These are phyloP conservation scores for Hygrophoropsis aurantiaca DNA, from an alignment of 768 basidiomycete species.

Conservation along the genomic window DNA sequence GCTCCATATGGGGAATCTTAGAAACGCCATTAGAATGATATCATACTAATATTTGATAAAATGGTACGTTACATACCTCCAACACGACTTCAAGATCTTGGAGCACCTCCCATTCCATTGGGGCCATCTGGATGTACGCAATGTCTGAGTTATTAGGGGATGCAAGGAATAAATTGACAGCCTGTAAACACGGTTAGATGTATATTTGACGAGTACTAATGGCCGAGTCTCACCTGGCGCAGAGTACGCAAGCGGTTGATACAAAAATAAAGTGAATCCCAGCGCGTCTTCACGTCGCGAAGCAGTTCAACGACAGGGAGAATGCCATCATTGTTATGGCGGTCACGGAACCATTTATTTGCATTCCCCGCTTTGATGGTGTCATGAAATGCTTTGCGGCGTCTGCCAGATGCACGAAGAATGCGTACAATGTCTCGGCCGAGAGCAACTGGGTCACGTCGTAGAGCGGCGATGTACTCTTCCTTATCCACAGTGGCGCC, in stretches of 20 bases:
- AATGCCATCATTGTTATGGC: not conserved
- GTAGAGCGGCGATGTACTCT: not conserved
- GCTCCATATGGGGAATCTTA: not conserved
- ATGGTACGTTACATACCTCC: slow-evolving; percentile 1
- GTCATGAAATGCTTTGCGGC: not conserved
- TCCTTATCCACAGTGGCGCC: not conserved
- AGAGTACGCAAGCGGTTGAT: slow-evolving; percentile 12
- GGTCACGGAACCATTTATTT: slow-evolving; percentile 1
- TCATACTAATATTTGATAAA: not conserved
- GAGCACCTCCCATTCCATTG: slow-evolving; percentile 3
- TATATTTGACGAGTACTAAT: not conserved
- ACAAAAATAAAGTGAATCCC: slow-evolving; percentile 42
- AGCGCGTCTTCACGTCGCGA: slow-evolving; percentile 35
- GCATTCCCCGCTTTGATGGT: slow-evolving; percentile 3
- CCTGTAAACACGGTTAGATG: slow-evolving; percentile 1
- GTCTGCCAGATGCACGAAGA: not conserved
- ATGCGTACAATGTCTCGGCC: not conserved
- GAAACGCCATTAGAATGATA: not conserved
- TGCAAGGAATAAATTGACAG: not conserved
- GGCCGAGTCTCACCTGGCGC: not conserved
- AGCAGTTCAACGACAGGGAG: slow-evolving; percentile 3
- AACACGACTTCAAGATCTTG: slow-evolving; percentile 10
- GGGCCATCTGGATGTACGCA: not conserved
- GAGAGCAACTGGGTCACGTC: not conserved
- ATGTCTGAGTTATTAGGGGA: not conserved